These are phyloP conservation scores for Auricularia sp. DNA, from an alignment of 768 basidiomycete genomes.

Conservation along the genomic window DNA sequence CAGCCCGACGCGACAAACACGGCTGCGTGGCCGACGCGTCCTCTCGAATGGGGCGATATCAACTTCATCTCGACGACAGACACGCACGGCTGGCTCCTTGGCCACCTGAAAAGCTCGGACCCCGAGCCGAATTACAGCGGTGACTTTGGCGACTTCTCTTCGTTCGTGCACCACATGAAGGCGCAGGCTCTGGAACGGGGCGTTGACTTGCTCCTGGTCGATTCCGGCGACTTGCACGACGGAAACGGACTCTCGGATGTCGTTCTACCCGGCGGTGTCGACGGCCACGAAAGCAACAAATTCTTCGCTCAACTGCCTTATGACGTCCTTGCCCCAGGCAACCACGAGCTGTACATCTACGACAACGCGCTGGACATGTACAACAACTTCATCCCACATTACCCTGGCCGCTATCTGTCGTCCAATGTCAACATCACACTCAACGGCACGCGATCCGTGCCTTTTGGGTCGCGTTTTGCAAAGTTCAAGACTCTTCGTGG, in stretches of 20 bases:
- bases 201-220: conserved; percentile 75
- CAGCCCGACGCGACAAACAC: background rate
- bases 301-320: conserved; percentile 67
- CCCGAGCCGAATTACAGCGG: conserved; percentile 74
- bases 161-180: conserved; percentile 82
- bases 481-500: conserved; percentile 72
- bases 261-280: conserved; percentile 51
- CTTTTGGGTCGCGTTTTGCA: conserved; percentile 40
- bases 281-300: conserved; percentile 39
- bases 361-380: conserved; percentile 60
- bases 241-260: conserved; percentile 75
- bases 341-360: conserved; percentile 80
- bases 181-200: conserved; percentile 53
- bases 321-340: conserved; percentile 77
- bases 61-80: background rate
- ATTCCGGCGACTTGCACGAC: conserved; percentile 72
- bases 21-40: background rate
- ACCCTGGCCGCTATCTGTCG: conserved; percentile 66
- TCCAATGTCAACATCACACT: conserved; percentile 83
- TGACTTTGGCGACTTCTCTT: conserved; percentile 73
- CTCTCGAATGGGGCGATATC: background rate
- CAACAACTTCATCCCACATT: conserved; percentile 52
- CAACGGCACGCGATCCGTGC: conserved; percentile 20
- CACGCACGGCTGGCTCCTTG: conserved; percentile 53
- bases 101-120: conserved; percentile 63